Conservation (phyloP, 1,139 yeast species). For the Yamadazyma dendronema region DNA sequence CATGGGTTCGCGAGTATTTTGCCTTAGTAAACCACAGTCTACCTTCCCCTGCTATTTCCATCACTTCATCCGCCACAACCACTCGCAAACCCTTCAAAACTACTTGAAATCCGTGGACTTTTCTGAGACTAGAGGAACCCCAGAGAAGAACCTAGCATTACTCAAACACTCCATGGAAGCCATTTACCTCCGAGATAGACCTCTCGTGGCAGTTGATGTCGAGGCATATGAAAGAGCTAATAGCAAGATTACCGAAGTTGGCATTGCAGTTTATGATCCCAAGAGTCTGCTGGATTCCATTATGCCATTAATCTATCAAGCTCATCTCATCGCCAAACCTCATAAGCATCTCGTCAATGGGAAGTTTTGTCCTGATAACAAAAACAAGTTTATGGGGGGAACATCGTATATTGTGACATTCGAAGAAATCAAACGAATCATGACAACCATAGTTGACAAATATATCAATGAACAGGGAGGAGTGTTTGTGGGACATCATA, state of each 20-base stretch:
- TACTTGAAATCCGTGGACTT: conserved; percentile 22
- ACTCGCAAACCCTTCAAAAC: conserved; percentile 4
- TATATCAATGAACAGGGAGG: conserved; percentile 29
- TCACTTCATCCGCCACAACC: background rate
- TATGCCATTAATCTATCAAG: conserved; percentile 46
- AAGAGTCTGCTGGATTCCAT: conserved; percentile 32
- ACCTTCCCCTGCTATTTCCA: too few relatives aligned
- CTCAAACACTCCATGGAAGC: conserved; percentile 25
- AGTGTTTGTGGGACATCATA: conserved; percentile 67
- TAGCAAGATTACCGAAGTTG: conserved; percentile 61
- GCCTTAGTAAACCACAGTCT: too few relatives aligned
- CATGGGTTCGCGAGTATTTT: too few relatives aligned
- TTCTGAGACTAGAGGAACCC: conserved; percentile 16
- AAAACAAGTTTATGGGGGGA: conserved; percentile 58
- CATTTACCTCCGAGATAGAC: conserved; percentile 31
- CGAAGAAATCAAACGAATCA: conserved; percentile 33
- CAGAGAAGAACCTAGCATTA: conserved; percentile 14
- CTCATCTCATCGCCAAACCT: conserved; percentile 63
- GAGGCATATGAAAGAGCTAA: conserved; percentile 62
- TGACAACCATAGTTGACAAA: conserved; percentile 42
- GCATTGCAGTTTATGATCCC: conserved; percentile 68
- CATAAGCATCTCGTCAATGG: conserved; percentile 47
- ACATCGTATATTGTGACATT: conserved; percentile 44
- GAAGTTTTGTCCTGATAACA: conserved; percentile 62
- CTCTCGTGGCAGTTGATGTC: conserved; percentile 59